These are phyloP conservation scores for Endocalyx cinctus DNA, from an alignment of 2,329 filamentous ascomycete genomes.

Conservation along the genomic window DNA sequence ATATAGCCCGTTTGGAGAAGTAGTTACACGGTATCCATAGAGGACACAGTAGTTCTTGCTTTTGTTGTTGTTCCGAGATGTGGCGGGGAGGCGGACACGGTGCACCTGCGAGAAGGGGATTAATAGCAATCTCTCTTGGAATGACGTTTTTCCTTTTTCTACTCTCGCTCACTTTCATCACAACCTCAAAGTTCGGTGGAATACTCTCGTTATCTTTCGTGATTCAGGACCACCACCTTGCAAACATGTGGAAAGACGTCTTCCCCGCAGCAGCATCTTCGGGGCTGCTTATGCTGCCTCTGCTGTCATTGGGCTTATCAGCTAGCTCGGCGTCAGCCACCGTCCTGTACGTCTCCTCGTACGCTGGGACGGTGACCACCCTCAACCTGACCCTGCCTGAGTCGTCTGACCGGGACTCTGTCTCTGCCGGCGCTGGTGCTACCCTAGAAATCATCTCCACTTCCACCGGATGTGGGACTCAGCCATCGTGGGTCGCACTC, in stretches of 20 bases:
- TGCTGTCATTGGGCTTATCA: constrained; percentile 20
- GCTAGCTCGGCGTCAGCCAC: constrained; percentile 29
- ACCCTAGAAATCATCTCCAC: constrained; percentile 38
- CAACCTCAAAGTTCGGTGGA: neutral
- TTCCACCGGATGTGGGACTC: constrained; percentile 44
- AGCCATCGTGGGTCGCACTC: constrained; percentile 58
- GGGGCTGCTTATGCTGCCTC: constrained; percentile 6
- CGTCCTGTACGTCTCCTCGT: constrained; percentile 45
- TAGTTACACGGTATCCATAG: neutral
- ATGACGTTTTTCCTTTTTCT: constrained; percentile 9
- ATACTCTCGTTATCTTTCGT: neutral
- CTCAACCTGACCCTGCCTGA: constrained; percentile 34
- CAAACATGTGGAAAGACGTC: constrained; percentile 23
- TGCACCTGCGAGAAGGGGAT: neutral
- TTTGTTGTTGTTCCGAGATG: neutral
- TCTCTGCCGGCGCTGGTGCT: constrained; percentile 18
- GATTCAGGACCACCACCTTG: no score
- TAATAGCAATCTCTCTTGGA: neutral
- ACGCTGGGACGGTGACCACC: constrained; percentile 44
- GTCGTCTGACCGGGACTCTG: no score
- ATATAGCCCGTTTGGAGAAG: no score
- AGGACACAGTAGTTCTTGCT: neutral
- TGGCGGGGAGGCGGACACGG: neutral
- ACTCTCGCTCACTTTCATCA: constrained; percentile 12
- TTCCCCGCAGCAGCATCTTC: constrained; percentile 21